A percentile compares a stretch with the other conserved stretches of the same genome.
Conservation (phyloP, 805 yeast species). For the Priceomyces castillae region DNA sequence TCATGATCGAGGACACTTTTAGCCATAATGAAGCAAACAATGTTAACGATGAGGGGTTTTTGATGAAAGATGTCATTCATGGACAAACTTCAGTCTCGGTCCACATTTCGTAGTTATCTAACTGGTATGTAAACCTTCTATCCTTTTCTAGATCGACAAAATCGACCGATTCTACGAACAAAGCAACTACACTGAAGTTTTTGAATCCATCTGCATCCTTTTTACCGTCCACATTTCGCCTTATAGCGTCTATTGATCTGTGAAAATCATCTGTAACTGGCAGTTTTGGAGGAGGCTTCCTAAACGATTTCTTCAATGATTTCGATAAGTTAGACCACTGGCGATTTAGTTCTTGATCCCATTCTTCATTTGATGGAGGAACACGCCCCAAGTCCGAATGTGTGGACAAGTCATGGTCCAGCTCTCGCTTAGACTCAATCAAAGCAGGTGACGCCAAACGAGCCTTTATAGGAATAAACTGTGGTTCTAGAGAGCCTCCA, state of each 20-base stretch:
- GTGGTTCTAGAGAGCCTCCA: background rate
- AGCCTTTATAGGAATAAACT: slow-evolving; percentile 3
- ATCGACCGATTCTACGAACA: slow-evolving; percentile 72
- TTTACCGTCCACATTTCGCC: slow-evolving; percentile 81
- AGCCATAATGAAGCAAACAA: too few species aligned
- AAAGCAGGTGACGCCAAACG: slow-evolving; percentile 24
- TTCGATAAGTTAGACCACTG: slow-evolving; percentile 64
- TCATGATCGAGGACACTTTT: too few species aligned
- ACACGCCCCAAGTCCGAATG: slow-evolving; percentile 20
- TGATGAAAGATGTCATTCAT: slow-evolving; percentile 23
- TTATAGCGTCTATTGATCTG: slow-evolving; percentile 63
- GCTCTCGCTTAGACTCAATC: slow-evolving; percentile 4
- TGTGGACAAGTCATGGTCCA: background rate
- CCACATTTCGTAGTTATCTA: slow-evolving; percentile 64
- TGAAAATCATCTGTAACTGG: slow-evolving; percentile 52
- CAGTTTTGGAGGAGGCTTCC: slow-evolving; percentile 72
- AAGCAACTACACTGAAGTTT: slow-evolving; percentile 65
- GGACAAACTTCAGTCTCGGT: slow-evolving; percentile 78
- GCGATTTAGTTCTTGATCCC: slow-evolving; percentile 61
- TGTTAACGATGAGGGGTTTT: too few species aligned
- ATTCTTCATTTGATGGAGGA: slow-evolving; percentile 60
- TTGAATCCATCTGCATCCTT: slow-evolving; percentile 59
- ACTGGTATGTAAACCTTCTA: slow-evolving; percentile 51
- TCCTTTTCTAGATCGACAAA: slow-evolving; percentile 58
- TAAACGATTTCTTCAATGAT: slow-evolving; percentile 59